Base-by-base conservation (phyloP, 345 rosid genomes). In the Citrus unshiu region DNA sequence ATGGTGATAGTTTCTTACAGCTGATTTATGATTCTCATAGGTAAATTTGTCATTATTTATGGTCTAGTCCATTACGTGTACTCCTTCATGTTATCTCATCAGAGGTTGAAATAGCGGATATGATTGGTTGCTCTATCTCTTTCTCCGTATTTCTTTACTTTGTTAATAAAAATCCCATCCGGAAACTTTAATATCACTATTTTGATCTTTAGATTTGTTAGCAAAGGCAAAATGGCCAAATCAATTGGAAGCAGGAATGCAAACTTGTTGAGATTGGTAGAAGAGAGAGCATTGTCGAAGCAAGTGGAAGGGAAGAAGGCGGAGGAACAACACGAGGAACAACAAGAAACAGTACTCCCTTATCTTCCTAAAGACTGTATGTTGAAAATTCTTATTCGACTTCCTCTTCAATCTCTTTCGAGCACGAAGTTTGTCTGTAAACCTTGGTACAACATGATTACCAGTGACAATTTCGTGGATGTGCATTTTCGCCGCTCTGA, bases 281-380 rank as follows among this genome's bases (percentile, higher is more conserved):
- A 85, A 76, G 86, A 85, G 79, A 85, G 73, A 76, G 88, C 78
- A 25, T 63, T 71, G 32, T 80, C 57, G n/a, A 83, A 81, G 87
- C 18, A 54, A 19, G 7, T 54, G 22, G 58, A 54, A 54, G 22
- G 58, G 58, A 18, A 54, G 58, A 86, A 86, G 81, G 77, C 12
- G 9, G 79, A 78, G 82, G 78, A 84, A 68, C 78, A 81, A 49
- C 70, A 75, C 32, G 75, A 68, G 73, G 76, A 83, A 85, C 78
- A 81, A 54, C 79, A 69, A 72, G 66, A 76, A 30, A 72, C 35
- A 30, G n/a, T 16, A 34, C 40, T 82, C 27, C 84, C 89, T 61
- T 86, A 82, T 81, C 74, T 88, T 58, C 78, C 85, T 21, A 82
- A 84, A 75, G 91, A 86, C 75, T 85, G 83, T 65, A 68, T 87